These are phyloP conservation scores for Saturnispora galanensis DNA, from an alignment of 805 yeast species.

Conservation along the genomic window DNA sequence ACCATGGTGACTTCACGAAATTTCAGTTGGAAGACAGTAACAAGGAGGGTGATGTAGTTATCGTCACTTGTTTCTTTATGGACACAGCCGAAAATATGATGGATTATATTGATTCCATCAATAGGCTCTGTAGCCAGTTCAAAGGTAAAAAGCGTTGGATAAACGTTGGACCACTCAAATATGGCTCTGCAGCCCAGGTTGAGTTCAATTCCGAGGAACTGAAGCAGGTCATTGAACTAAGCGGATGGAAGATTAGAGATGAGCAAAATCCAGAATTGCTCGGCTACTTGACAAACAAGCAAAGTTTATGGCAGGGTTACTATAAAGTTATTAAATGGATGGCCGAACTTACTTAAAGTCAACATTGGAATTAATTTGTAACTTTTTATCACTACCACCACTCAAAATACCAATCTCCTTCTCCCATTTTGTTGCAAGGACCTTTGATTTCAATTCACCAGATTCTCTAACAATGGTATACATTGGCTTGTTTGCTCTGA, in stretches of 20 bases:
- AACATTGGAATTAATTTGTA: slow-evolving; percentile 57
- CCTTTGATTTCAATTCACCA: slow-evolving; percentile 47
- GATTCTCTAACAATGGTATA: slow-evolving; percentile 74
- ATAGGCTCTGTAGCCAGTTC: slow-evolving; percentile 27
- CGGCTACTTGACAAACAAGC: slow-evolving; percentile 58
- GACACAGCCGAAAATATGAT: slow-evolving; percentile 88
- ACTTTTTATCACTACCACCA: slow-evolving; percentile 90
- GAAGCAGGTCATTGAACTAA: slow-evolving; percentile 33
- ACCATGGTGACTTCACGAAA: slow-evolving; percentile 56
- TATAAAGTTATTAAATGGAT: slow-evolving; percentile 59
- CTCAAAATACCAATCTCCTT: slow-evolving; percentile 69
- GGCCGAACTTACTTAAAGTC: slow-evolving; percentile 23
- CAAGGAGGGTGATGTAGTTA: slow-evolving; percentile 36
- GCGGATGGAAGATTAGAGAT: slow-evolving; percentile 55
- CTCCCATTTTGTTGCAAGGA: slow-evolving; percentile 85
- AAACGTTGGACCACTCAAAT: slow-evolving; percentile 85
- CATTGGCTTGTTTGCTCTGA: slow-evolving; percentile 73
- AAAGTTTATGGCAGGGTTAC: slow-evolving; percentile 69
- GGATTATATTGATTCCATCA: slow-evolving; percentile 62
- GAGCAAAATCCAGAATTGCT: slow-evolving; percentile 30
- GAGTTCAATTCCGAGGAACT: slow-evolving; percentile 72
- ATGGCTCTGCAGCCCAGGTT: slow-evolving; percentile 74
- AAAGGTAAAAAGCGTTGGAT: slow-evolving; percentile 56
- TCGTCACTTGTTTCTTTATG: slow-evolving; percentile 67
- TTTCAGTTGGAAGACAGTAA: slow-evolving; percentile 29